Percentiles rank a stretch among this genome's conserved stretches.
phyloP scores from a whole-genome alignment of 805 yeast species.

The Saccharomycopsis malanga region DNA sequence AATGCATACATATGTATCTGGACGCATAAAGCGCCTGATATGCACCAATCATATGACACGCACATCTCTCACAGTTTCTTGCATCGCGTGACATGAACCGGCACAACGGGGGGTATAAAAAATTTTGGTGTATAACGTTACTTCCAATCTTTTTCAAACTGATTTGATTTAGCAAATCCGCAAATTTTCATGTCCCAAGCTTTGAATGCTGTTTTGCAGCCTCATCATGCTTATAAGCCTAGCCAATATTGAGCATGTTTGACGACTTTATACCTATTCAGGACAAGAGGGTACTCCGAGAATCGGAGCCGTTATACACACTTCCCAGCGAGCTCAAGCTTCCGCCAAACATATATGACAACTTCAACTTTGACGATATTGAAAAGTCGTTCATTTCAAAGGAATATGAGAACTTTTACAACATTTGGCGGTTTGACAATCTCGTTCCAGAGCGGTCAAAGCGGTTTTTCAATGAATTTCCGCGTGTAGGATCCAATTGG shows the following conservation, averaged over 20 bases:
- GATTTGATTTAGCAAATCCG: too few species aligned
- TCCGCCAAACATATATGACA: conserved; percentile 10
- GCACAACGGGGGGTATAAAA: too few species aligned
- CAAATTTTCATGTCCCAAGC: too few species aligned
- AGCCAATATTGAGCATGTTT: conserved; percentile 12
- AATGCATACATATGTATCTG: too few species aligned
- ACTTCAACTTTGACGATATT: conserved; percentile 10
- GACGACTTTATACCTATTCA: conserved; percentile 13
- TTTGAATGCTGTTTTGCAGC: too few species aligned
- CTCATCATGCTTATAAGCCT: too few species aligned
- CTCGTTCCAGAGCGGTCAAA: conserved; percentile 13
- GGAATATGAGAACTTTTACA: conserved; percentile 17
- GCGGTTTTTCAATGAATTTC: conserved; percentile 16
- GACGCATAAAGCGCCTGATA: too few species aligned
- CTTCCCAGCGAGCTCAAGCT: not conserved
- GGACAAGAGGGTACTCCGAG: conserved; percentile 6
- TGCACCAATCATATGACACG: too few species aligned
- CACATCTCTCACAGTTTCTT: too few species aligned
- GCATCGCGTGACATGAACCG: too few species aligned
- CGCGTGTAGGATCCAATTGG: conserved; percentile 17
- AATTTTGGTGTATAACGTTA: too few species aligned
- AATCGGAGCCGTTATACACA: not conserved
- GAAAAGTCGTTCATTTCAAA: conserved; percentile 16
- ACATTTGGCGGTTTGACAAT: conserved; percentile 16
- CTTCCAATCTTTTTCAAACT: too few species aligned